Conservation (phyloP, 495 filamentous ascomycete species). For the Thermothielavioides terrestris region DNA sequence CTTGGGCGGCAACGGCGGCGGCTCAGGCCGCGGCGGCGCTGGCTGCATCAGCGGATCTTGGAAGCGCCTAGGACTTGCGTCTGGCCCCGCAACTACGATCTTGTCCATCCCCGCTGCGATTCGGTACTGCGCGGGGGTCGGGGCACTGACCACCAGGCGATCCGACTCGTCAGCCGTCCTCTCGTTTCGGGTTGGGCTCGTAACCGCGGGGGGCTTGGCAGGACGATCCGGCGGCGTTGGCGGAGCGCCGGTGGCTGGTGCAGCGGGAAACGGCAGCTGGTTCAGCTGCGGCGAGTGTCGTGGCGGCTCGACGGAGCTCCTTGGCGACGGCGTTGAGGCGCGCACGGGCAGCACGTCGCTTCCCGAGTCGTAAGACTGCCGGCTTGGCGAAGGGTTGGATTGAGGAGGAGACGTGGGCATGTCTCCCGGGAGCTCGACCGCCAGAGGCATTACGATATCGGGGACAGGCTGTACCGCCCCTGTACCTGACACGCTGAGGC, state of each 20-base stretch:
- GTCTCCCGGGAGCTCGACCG: conserved; percentile 42
- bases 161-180: conserved; percentile 29
- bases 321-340: conserved; percentile 31
- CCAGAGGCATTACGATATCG: conserved; percentile 33
- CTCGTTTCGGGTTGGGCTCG: conserved; percentile 14
- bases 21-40: conserved; percentile 42
- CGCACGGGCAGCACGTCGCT: conserved; percentile 32
- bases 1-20: conserved; percentile 78
- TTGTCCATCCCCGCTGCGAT: conserved; percentile 47
- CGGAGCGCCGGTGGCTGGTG: conserved; percentile 25
- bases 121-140: conserved; percentile 46
- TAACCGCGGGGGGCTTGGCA: conserved; percentile 19
- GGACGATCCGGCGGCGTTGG: conserved; percentile 24
- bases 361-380: conserved; percentile 42
- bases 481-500: conserved; percentile 19
- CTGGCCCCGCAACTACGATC: conserved; percentile 49
- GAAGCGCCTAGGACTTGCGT: conserved; percentile 48
- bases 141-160: conserved; percentile 40
- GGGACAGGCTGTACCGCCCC: conserved; percentile 24
- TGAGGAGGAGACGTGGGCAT: conserved; percentile 26
- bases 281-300: conserved; percentile 26
- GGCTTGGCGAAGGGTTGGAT: conserved; percentile 27
- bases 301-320: conserved; percentile 35
- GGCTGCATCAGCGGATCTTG: conserved; percentile 37
- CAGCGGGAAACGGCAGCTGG: conserved; percentile 27